Conservation (phyloP, 208 protist species). For the Trypanosoma conorhini region DNA sequence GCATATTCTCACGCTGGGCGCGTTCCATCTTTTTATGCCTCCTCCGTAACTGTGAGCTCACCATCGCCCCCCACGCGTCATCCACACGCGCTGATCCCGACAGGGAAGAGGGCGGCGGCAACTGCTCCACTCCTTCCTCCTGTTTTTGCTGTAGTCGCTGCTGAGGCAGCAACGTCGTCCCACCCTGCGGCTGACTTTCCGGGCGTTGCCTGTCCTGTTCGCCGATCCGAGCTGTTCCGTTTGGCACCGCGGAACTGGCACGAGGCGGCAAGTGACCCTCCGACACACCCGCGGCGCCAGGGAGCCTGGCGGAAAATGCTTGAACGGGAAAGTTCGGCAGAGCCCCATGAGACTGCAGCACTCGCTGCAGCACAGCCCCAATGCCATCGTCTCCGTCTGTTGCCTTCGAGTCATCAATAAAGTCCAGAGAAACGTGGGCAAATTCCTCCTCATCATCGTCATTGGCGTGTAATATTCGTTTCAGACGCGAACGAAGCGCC, state of each 20-base stretch:
- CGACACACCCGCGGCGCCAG: neutral
- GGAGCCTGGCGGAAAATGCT: neutral
- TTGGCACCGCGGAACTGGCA: neutral
- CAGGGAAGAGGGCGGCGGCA: neutral
- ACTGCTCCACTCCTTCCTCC: neutral
- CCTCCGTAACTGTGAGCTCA: constrained; percentile 62
- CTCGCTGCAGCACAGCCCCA: constrained; percentile 40
- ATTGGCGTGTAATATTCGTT: constrained; percentile 41
- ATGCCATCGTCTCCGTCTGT: constrained; percentile 27
- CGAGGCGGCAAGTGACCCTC: neutral
- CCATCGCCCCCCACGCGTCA: constrained; percentile 52
- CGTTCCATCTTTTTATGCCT: constrained; percentile 71
- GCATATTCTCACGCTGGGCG: constrained; percentile 50
- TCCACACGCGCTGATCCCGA: neutral
- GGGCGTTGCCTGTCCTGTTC: constrained; percentile 1
- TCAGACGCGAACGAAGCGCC: constrained; percentile 61
- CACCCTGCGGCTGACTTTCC: constrained; percentile 9
- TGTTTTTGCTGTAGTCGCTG: neutral
- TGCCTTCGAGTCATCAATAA: constrained; percentile 27
- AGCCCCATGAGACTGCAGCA: constrained; percentile 35
- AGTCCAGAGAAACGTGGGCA: constrained; percentile 41
- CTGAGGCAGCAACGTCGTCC: neutral
- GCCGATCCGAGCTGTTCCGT: neutral
- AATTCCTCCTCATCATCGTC: constrained; percentile 50
- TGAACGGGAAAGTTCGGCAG: constrained; percentile 14